Base-by-base conservation (phyloP, 768 basidiomycete genomes). In the Boletus rubescentipes region DNA sequence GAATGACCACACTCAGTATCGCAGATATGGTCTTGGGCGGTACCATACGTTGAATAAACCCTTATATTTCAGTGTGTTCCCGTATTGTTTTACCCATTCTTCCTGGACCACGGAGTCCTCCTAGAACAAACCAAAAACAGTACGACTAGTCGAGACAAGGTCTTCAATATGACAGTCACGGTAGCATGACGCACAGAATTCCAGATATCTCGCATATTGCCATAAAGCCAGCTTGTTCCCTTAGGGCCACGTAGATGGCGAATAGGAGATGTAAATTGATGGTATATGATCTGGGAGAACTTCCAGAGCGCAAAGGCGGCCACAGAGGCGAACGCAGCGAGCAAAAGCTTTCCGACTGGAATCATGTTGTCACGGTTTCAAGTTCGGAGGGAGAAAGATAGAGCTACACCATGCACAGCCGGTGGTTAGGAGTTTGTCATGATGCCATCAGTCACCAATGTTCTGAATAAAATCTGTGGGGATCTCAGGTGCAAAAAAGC, bases 151-250 rank as follows among this genome's bases (percentile, higher is more conserved):
- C 3, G 16, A 26, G 8, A 29, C 16, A 41, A 37, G n/a, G n/a
- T 23, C 35, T 18, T 11, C 4, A 37, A 12, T 18, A 32, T 18
- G n/a, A 31, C 34, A n/a, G 20, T 3, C 0, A 15, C n/a, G n/a
- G n/a, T n/a, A n/a, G n/a, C n/a, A n/a, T 15, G 34, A 45, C 72
- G 12, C 58, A 80, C 82, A 9, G 67, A 72, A 12, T 74, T 65
- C 61, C 64, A 70, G 14, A 85, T 77, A 9, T 79, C 72, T 46
- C 63, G 69, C 61, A 82, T 55, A 57, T 83, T 77, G 1, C 84
- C 84, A 55, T 66, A 81, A 9, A 86, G 49, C 55, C 72, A 71
- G 55, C 75, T 79, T 2, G 69, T 46, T 51, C 61, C 78, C 12
- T 76, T 69, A 0, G 83, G 84, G 18, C 61, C 61, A 9, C 77